Percentiles rank a stretch among this genome's conserved stretches.
Conservation (phyloP, 2,329 filamentous ascomycete genomes). For the Tothia fuscella region DNA sequence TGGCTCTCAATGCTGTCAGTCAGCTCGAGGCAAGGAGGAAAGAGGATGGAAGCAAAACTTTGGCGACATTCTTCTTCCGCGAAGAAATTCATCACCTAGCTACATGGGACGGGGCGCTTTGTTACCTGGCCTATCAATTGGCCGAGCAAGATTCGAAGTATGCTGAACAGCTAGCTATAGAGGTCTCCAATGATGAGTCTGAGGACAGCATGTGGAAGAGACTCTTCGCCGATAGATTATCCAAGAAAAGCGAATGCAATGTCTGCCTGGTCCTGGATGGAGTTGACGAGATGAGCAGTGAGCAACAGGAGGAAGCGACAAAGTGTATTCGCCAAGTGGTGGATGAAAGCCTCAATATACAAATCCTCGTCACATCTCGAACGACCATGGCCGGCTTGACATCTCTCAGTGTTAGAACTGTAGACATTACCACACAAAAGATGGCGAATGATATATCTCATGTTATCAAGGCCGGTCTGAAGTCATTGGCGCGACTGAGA, state of each 20-base stretch:
- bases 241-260: slow-evolving; percentile 13
- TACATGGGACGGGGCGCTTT: slow-evolving; percentile 13
- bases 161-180: slow-evolving; percentile 18
- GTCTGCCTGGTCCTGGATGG: slow-evolving; percentile 22
- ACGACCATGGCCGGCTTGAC: slow-evolving; percentile 12
- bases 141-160: slow-evolving; percentile 17
- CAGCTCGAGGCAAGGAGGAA: slow-evolving; percentile 11
- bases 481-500: slow-evolving; percentile 14
- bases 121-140: slow-evolving; percentile 18
- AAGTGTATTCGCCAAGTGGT: slow-evolving; percentile 16
- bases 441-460: slow-evolving; percentile 18
- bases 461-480: slow-evolving; percentile 18
- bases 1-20: slow-evolving; percentile 13
- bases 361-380: slow-evolving; percentile 17
- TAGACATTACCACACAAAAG: slow-evolving; percentile 18
- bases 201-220: slow-evolving; percentile 10
- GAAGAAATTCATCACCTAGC: slow-evolving; percentile 18
- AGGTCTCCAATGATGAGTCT: slow-evolving; percentile 16
- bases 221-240: slow-evolving; percentile 16
- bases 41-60: slow-evolving; percentile 17
- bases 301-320: slow-evolving; percentile 10
- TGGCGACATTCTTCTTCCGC: slow-evolving; percentile 23
- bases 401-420: neutral
- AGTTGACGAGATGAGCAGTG: slow-evolving; percentile 18
- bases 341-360: slow-evolving; percentile 17